Conservation (phyloP, 140 eudicot genomes). For the Flaveria floridana region DNA sequence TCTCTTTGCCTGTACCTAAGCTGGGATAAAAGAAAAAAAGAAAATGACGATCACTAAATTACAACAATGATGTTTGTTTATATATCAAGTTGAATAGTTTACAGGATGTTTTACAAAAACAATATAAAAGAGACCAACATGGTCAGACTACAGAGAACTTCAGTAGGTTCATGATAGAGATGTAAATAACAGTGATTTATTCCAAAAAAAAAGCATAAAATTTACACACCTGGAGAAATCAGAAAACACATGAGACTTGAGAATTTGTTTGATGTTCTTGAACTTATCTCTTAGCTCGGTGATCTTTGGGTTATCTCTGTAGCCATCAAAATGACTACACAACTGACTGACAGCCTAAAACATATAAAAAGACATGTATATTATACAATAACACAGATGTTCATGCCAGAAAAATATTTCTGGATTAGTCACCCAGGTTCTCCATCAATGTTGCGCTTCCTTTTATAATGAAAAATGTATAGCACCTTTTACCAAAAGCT, state of each 20-base stretch:
- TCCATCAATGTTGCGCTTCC: conserved; percentile 2
- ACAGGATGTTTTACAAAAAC: not conserved
- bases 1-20: conserved; percentile 98
- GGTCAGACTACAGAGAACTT: conserved; percentile 15
- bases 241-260: conserved; percentile 94
- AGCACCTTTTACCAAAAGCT: not conserved
- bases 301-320: conserved; percentile 90
- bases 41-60: conserved; percentile 24
- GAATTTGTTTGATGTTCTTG: conserved; percentile 91
- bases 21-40: conserved; percentile 46
- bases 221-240: conserved; percentile 86
- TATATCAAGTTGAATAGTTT: not conserved
- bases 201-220: not conserved
- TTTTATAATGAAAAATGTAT: not conserved
- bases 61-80: conserved; percentile 4
- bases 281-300: conserved; percentile 94
- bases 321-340: conserved; percentile 98
- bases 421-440: not conserved
- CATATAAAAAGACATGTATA: conserved; percentile 24
- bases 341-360: conserved; percentile 97
- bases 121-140: not conserved
- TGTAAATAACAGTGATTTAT: conserved; percentile 4
- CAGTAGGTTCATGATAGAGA: conserved; percentile 23
- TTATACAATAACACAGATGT: conserved; percentile 12
- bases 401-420: conserved; percentile 21